Percentiles rank a stretch among this genome's conserved stretches.
Conservation (phyloP, 2,329 filamentous ascomycete species). For the Myrmaecium sp. region DNA sequence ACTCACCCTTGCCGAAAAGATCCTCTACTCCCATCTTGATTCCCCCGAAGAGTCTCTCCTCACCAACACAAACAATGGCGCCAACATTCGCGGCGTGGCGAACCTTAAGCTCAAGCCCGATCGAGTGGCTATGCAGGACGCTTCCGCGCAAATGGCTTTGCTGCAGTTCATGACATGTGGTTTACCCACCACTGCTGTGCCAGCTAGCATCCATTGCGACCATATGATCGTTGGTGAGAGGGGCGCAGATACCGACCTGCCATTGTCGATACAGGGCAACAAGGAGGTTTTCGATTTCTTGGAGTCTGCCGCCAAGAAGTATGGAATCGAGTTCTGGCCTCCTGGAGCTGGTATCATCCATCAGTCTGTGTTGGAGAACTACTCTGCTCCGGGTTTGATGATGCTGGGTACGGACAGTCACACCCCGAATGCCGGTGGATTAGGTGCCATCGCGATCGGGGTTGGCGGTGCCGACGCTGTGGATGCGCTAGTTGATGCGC, state of each 20-base stretch:
- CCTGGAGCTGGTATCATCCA: constrained; percentile 42
- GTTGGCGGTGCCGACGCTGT: constrained; percentile 97
- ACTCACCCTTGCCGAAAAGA: constrained; percentile 92
- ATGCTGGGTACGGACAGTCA: constrained; percentile 98
- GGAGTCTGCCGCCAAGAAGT: constrained; percentile 54
- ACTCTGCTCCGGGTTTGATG: constrained; percentile 91
- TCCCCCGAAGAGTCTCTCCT: constrained; percentile 78
- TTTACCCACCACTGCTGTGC: constrained; percentile 74
- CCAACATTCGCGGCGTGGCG: constrained; percentile 66
- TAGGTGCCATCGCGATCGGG: constrained; percentile 88
- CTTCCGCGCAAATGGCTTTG: constrained; percentile 93
- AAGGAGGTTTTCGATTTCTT: constrained; percentile 97
- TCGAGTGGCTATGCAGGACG: constrained; percentile 97
- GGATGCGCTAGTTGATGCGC: constrained; percentile 92
- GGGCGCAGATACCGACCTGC: constrained; percentile 73
- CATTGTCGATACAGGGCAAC: constrained; percentile 74
- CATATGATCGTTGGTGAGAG: constrained; percentile 95
- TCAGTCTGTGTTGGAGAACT: constrained; percentile 96
- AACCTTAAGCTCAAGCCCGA: constrained; percentile 97
- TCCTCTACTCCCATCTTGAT: constrained; percentile 89
- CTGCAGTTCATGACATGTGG: constrained; percentile 98
- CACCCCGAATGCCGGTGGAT: constrained; percentile 91
- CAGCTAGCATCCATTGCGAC: constrained; percentile 96
- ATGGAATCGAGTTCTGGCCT: constrained; percentile 28
- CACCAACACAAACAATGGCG: constrained; percentile 66